Evolutionary conservation across 495 filamentous ascomycete genomes (phyloP).

Genomic region (Filosporella fistucella): DNA sequence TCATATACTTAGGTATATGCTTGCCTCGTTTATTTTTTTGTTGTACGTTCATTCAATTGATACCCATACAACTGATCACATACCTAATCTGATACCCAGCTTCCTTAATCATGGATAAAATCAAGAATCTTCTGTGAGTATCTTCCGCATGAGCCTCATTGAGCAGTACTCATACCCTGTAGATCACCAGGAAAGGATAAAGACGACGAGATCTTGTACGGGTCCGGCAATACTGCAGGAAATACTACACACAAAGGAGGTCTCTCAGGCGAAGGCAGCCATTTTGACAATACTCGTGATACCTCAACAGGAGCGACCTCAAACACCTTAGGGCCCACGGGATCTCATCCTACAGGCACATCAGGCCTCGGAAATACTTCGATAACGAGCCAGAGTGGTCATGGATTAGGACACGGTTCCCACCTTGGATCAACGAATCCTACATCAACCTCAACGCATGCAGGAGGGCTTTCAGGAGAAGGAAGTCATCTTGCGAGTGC

Average conservation of each 20-base stretch:
- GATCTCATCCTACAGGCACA: no score
- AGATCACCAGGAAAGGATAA: constrained; percentile 5
- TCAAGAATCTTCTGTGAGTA: constrained; percentile 19
- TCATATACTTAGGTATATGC: neutral
- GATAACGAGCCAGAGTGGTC: no score
- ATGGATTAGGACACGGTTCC: no score
- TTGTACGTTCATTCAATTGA: neutral
- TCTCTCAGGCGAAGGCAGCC: constrained; percentile 5
- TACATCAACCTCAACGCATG: neutral
- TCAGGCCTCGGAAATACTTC: no score
- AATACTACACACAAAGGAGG: neutral
- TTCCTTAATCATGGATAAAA: constrained; percentile 16
- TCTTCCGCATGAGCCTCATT: neutral
- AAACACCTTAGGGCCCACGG: neutral
- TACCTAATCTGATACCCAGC: neutral
- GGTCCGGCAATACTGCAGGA: neutral
- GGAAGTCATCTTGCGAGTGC: constrained; percentile 10
- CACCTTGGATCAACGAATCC: no score
- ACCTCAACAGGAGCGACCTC: neutral
- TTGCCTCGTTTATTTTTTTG: neutral
- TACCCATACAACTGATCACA: neutral
- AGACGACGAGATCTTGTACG: constrained; percentile 11
- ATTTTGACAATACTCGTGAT: neutral
- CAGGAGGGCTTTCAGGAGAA: constrained; percentile 3
- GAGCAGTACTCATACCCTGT: neutral